Evolutionary conservation across 2,329 filamentous ascomycete genomes (phyloP).

Genomic region (Hypoxylon sp.): DNA sequence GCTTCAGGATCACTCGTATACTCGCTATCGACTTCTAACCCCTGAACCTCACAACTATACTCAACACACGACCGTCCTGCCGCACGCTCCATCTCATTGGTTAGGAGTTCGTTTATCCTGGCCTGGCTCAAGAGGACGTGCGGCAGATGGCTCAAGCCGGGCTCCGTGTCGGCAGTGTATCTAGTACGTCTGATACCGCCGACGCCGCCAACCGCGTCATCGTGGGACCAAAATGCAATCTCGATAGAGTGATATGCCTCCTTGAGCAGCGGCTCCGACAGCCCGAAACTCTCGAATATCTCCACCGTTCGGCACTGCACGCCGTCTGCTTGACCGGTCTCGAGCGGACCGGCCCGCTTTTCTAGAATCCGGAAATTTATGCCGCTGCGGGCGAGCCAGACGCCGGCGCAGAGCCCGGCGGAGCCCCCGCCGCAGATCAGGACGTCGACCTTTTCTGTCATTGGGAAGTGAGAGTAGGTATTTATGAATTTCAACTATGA

Average conservation of each 20-base stretch:
- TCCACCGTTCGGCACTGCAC: conserved; percentile 74
- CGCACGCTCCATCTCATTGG: conserved; percentile 63
- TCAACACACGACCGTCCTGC: conserved; percentile 62
- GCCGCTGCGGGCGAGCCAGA: conserved; percentile 72
- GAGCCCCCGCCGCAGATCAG: conserved; percentile 74
- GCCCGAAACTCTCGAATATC: conserved; percentile 72
- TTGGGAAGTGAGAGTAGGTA: not conserved
- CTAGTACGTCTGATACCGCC: conserved; percentile 61
- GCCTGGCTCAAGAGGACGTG: conserved; percentile 72
- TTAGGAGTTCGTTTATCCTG: conserved; percentile 67
- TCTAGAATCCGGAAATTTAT: conserved; percentile 72
- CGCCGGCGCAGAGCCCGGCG: conserved; percentile 72
- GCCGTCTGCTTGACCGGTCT: conserved; percentile 74
- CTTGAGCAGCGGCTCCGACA: conserved; percentile 67
- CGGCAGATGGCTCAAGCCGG: conserved; percentile 66
- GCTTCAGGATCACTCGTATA: conserved; percentile 56
- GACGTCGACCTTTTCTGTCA: conserved; percentile 60
- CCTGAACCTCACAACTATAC: conserved; percentile 68
- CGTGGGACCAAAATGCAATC: conserved; percentile 68
- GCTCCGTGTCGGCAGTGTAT: conserved; percentile 67
- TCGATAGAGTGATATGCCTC: conserved; percentile 72
- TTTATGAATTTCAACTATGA: not conserved
- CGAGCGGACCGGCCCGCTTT: conserved; percentile 66
- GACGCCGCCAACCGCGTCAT: conserved; percentile 41
- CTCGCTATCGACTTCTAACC: conserved; percentile 64